phyloP scores from a whole-genome alignment of 352 stramenopile species.

The Phytophthora pinifolia region DNA sequence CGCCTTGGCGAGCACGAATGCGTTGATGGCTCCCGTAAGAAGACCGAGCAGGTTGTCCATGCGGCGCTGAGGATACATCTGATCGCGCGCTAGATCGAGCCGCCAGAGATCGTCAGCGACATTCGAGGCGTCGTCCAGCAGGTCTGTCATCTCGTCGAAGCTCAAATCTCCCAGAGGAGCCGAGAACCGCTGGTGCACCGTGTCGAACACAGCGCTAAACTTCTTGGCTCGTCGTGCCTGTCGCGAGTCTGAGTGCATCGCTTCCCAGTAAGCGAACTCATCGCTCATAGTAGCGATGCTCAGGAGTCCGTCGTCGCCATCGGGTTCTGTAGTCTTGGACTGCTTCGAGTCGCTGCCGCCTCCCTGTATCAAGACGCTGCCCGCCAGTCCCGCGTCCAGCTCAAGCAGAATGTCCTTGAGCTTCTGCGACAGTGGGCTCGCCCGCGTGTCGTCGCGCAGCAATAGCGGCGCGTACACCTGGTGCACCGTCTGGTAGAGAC shows the following conservation, averaged over 20 bases:
- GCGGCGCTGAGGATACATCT: conserved; percentile 80
- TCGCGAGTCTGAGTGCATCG: conserved; percentile 42
- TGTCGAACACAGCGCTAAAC: conserved; percentile 80
- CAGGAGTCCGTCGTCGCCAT: conserved; percentile 52
- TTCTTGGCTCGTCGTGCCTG: conserved; percentile 72
- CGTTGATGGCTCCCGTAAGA: conserved; percentile 75
- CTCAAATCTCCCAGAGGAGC: conserved; percentile 51
- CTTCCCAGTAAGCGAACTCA: conserved; percentile 89
- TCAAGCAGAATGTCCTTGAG: conserved; percentile 81
- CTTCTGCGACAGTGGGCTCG: conserved; percentile 64
- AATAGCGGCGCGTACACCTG: conserved; percentile 83
- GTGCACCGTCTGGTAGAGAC: conserved; percentile 80
- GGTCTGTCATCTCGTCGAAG: conserved; percentile 80
- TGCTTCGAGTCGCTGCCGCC: conserved; percentile 21
- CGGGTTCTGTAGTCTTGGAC: conserved; percentile 12
- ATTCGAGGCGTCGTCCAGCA: conserved; percentile 86
- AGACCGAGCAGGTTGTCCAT: conserved; percentile 91
- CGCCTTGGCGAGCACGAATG: conserved; percentile 59
- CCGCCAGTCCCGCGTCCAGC: conserved; percentile 65
- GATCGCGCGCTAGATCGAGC: conserved; percentile 55
- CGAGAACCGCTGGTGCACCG: conserved; percentile 77
- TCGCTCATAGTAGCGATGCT: conserved; percentile 83
- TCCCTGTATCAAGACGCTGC: conserved; percentile 38
- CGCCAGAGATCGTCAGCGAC: conserved; percentile 90
- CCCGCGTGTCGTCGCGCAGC: conserved; percentile 48